These are phyloP conservation scores for Aurantiochytrium sp. DNA, from an alignment of 108 stramenopile genomes.

Conservation along the genomic window DNA sequence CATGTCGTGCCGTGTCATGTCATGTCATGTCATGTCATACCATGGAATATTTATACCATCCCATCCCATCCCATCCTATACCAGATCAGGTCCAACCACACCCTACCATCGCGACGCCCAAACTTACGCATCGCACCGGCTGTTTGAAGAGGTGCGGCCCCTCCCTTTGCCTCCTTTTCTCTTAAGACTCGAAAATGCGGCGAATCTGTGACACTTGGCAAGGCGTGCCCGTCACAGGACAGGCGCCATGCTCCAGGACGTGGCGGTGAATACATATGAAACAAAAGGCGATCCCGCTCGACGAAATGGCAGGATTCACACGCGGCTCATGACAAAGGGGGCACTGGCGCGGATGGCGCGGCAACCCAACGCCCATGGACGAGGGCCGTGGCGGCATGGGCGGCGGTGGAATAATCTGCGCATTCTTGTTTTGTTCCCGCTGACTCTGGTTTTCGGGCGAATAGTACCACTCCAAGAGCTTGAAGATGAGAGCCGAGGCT, in stretches of 20 bases:
- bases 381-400: not conserved
- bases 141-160: no score
- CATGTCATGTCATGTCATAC: no score
- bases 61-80: no score
- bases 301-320: not conserved
- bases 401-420: not conserved
- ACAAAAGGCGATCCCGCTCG: not conserved
- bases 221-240: not conserved
- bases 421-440: not conserved
- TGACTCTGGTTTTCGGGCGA: constrained; percentile 9
- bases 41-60: no score
- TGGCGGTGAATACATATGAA: not conserved
- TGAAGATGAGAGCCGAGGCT: not conserved
- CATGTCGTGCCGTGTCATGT: no score
- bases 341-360: not conserved
- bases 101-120: no score
- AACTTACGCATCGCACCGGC: no score
- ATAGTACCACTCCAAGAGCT: constrained; percentile 10
- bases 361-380: not conserved
- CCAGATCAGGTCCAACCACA: no score
- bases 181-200: not conserved
- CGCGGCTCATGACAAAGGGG: not conserved
- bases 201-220: not conserved
- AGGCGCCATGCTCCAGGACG: not conserved
- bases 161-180: no score